A percentile compares a stretch with the other conserved stretches of the same genome.
Evolutionary conservation across 2,329 filamentous ascomycete genomes (phyloP).

Genomic region (Xylaria polymorpha): DNA sequence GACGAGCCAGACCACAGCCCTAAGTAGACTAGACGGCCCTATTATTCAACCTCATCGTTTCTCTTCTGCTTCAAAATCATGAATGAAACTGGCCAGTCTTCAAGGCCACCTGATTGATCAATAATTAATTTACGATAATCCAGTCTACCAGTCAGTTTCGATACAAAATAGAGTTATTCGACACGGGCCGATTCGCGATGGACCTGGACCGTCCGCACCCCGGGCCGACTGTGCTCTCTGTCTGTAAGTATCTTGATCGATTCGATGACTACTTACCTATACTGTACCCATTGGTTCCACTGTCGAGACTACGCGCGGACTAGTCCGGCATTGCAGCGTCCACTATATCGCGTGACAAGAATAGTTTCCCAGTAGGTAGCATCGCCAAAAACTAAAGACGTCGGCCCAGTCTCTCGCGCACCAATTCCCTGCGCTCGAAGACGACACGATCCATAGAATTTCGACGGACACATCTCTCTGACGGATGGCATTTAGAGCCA

Average conservation of each 20-base stretch:
- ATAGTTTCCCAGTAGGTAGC: constrained; percentile 29
- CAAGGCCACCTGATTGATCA: constrained; percentile 5
- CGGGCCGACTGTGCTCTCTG: constrained; percentile 18
- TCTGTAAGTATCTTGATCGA: constrained; percentile 15
- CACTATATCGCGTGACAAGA: constrained; percentile 35
- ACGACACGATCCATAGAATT: not conserved
- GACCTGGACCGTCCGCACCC: constrained; percentile 24
- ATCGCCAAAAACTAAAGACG: constrained; percentile 33
- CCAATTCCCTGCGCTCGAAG: constrained; percentile 18
- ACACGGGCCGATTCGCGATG: constrained; percentile 35
- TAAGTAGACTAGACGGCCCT: constrained; percentile 22
- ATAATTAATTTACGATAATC: constrained; percentile 3
- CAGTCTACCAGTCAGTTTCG: constrained; percentile 5
- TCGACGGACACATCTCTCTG: not conserved
- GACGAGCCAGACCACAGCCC: not conserved
- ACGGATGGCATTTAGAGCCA: not conserved
- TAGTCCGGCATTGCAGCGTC: constrained; percentile 29
- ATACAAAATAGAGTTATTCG: constrained; percentile 4
- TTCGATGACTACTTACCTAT: constrained; percentile 38
- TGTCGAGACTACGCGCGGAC: constrained; percentile 33
- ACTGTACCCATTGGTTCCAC: constrained; percentile 41
- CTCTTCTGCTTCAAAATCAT: not conserved
- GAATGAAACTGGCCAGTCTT: constrained; percentile 15
- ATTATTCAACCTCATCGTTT: constrained; percentile 15
- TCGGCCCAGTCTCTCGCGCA: not conserved